Base-by-base conservation (phyloP, 2,329 filamentous ascomycete species). In the Trichophyton rubrum region DNA sequence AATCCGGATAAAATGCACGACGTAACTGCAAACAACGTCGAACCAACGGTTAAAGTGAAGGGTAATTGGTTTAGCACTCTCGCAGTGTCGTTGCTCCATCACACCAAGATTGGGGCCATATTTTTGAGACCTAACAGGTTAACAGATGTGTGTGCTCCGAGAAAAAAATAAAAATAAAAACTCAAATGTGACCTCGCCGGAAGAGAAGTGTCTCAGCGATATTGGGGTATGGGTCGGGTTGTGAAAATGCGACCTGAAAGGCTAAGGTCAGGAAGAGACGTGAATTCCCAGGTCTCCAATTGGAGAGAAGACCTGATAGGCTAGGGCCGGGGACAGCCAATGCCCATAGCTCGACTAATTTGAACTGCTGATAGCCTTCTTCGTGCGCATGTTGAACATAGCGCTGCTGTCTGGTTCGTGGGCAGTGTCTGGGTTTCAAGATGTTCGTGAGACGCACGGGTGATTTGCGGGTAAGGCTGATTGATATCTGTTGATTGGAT, bases 401-500 rank as follows among this genome's bases (percentile, higher is more conserved):
- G 27, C 13, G 30, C 13, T 55, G 49, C 27, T 53, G 49, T 24
- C 33, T 55, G 24, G 49, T 24, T 40, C 30, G 56, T 24, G 22
- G 56, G 22, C 40, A 24, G 33, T 11, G 40, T 24, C n/a, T 33
- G 33, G 40, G 22, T 45, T 45, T 41, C 30, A 35, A 27, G 40
- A 58, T 3, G 56, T 15, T 41, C 24, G 40, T 41, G 56, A 20
- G 35, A 58, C 20, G 17, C 15, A 58, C 35, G 56, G 56, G 40
- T 17, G 56, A 30, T 24, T 58, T 24, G 40, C 56, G 56, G 56
- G 56, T 58, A 58, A 58, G 56, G 56, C 56, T 58, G 56, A 45
- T 58, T 38, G 15, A 40, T 41, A 40, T 45, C 17, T 11, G 20
- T 38, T 40, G 55, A 58, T 58, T 45, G 33, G 22, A 41, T 33